Evolutionary conservation across 169 alveolate genomes (phyloP).

Genomic region (Plasmodium cynomolgi): DNA sequence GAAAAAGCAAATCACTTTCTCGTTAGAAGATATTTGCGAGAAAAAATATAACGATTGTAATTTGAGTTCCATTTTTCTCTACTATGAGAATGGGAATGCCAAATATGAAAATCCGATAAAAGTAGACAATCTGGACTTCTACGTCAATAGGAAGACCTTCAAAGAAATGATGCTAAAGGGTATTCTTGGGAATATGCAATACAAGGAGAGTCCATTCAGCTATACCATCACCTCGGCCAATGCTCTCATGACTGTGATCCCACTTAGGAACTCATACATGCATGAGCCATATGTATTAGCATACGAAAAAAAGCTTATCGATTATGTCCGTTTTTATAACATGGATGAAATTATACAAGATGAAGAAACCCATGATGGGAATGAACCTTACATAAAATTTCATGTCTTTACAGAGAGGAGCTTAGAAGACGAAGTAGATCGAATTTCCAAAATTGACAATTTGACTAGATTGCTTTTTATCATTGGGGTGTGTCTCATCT

Average conservation of each 20-base stretch:
- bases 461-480: conserved; percentile 32
- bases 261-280: background rate
- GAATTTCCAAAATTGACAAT: conserved; percentile 49
- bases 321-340: conserved; percentile 46
- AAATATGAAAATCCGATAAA: conserved; percentile 23
- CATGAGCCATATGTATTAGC: conserved; percentile 64
- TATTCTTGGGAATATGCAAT: conserved; percentile 35
- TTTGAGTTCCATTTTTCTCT: conserved; percentile 23
- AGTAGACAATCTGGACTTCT: conserved; percentile 49
- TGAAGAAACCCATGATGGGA: conserved; percentile 27
- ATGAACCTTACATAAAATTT: conserved; percentile 11
- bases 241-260: conserved; percentile 12
- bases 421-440: conserved; percentile 68
- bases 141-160: conserved; percentile 42
- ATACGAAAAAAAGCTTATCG: conserved; percentile 46
- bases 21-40: conserved; percentile 40
- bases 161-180: conserved; percentile 41
- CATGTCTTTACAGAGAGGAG: conserved; percentile 49
- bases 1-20: conserved; percentile 18
- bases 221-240: conserved; percentile 35
- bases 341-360: conserved; percentile 17
- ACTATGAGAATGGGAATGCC: conserved; percentile 57
- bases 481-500: conserved; percentile 51
- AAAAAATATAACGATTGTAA: conserved; percentile 21
- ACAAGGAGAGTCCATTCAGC: conserved; percentile 8